Conservation (phyloP, 208 protist genomes). For the Trypanosoma brucei region DNA sequence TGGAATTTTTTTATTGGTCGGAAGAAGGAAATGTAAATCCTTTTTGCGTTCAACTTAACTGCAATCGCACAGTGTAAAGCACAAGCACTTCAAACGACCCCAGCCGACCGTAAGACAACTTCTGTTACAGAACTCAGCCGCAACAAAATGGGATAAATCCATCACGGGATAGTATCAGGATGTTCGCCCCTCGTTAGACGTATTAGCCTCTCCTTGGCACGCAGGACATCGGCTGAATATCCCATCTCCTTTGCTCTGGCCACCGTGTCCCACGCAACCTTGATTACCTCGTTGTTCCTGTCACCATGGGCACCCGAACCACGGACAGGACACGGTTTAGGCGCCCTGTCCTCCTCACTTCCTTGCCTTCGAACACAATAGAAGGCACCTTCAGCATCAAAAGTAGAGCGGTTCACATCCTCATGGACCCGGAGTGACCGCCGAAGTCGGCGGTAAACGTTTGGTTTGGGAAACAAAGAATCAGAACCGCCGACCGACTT, state of each 20-base stretch:
- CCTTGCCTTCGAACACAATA: conserved; percentile 65
- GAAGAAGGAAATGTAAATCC: no score
- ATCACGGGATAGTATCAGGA: conserved; percentile 75
- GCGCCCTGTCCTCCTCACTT: conserved; percentile 47
- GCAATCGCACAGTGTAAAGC: no score
- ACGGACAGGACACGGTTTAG: conserved; percentile 50
- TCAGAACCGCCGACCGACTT: background rate
- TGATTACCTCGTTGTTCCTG: conserved; percentile 46
- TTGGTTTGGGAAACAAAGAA: conserved; percentile 8
- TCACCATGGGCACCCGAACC: conserved; percentile 47
- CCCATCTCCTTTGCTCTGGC: conserved; percentile 59
- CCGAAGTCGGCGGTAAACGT: conserved; percentile 60
- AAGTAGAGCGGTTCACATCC: conserved; percentile 69
- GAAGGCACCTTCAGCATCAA: conserved; percentile 86
- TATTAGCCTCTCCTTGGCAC: conserved; percentile 79
- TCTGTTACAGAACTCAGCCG: background rate
- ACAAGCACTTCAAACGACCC: background rate
- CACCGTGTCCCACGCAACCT: conserved; percentile 79
- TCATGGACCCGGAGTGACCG: conserved; percentile 69
- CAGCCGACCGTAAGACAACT: background rate
- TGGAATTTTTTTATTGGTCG: no score
- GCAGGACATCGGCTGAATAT: conserved; percentile 66
- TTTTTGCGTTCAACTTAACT: no score
- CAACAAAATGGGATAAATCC: background rate
- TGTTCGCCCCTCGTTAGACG: conserved; percentile 84